Evolutionary conservation across 2,329 filamentous ascomycete species (phyloP).

Genomic region (Xylariaceae sp.): DNA sequence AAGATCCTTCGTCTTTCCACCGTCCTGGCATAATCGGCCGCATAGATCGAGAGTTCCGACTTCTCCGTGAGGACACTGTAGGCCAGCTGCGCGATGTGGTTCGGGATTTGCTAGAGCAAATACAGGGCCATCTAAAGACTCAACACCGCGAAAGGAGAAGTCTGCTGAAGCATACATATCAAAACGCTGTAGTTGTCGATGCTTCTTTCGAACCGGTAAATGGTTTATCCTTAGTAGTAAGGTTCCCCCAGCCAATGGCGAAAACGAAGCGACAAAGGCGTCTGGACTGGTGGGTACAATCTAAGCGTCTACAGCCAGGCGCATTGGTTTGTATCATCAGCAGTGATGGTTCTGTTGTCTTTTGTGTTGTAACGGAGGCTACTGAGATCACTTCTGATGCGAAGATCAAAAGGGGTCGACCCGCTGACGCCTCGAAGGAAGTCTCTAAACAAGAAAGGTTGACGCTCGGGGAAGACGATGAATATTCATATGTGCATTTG

Average conservation of each 20-base stretch:
- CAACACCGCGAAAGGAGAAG: constrained; percentile 19
- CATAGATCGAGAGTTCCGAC: constrained; percentile 52
- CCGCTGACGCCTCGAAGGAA: neutral
- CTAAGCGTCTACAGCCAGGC: constrained; percentile 46
- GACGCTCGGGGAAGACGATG: constrained; percentile 32
- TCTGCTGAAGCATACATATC: constrained; percentile 36
- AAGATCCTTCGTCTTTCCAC: constrained; percentile 38
- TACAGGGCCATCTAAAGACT: constrained; percentile 22
- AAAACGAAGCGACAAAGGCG: constrained; percentile 28
- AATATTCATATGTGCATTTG: constrained; percentile 31
- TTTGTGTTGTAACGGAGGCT: constrained; percentile 38
- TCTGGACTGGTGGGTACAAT: constrained; percentile 47
- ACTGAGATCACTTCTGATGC: constrained; percentile 20
- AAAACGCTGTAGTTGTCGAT: constrained; percentile 29
- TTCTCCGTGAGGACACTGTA: constrained; percentile 53
- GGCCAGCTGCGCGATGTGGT: constrained; percentile 50
- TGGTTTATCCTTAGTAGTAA: constrained; percentile 43
- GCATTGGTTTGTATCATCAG: constrained; percentile 48
- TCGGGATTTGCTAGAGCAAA: constrained; percentile 35
- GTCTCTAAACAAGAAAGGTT: neutral
- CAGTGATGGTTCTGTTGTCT: constrained; percentile 35
- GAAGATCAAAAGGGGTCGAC: neutral
- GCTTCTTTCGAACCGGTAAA: constrained; percentile 34
- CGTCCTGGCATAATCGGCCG: constrained; percentile 42
- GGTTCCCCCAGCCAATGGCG: constrained; percentile 42